Base-by-base conservation (phyloP, 108 stramenopile species). In the Pseudonitzschia multistriata region DNA sequence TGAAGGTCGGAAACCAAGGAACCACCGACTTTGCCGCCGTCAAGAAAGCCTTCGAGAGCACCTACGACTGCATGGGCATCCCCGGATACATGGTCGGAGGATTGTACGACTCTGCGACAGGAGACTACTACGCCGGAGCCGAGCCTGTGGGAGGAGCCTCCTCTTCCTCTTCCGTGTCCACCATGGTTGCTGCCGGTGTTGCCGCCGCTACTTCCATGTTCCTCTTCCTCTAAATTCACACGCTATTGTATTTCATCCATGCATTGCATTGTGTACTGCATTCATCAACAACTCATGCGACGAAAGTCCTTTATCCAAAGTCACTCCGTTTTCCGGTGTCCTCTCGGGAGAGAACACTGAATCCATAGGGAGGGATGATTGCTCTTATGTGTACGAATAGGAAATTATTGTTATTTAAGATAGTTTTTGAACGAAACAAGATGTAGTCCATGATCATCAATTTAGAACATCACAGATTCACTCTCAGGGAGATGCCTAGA, bases 31-130 rank as follows among this genome's bases (percentile, higher is more conserved):
- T 68, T 28, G 37, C 35, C 27, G 72, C 49, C 14, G 83, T 89
- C n/a, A 88, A 85, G 73, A 67, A 59, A 11, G 82, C 87, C n/a
- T 76, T 92, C 33, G 87, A 89, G 53, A 71, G 48, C 47, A 86
- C 77, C 45, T 92, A 92, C 67, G 45, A 68, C 11, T 76, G 75
- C 39, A 37, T 92, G 53, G 73, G 83, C 13, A 72, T 92, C 54
- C 73, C 62, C 21, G 87, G 85, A 49, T 65, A 64, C 7, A 77
- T 86, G 22, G 72, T 92, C 13, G 91, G 91, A 39, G 88, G 91
- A 29, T 47, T 87, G 0, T 70, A 47, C 39, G 78, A 88, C 54
- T 55, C 62, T 39, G 71, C 28, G 2, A 30, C 48, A 4, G 34
- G 45, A 24, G 22, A 45, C 21, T 81, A 81, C 71, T 68, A 68